Conservation (phyloP, 176 grass and related monocot genomes). For the Puccinellia tenuiflora region DNA sequence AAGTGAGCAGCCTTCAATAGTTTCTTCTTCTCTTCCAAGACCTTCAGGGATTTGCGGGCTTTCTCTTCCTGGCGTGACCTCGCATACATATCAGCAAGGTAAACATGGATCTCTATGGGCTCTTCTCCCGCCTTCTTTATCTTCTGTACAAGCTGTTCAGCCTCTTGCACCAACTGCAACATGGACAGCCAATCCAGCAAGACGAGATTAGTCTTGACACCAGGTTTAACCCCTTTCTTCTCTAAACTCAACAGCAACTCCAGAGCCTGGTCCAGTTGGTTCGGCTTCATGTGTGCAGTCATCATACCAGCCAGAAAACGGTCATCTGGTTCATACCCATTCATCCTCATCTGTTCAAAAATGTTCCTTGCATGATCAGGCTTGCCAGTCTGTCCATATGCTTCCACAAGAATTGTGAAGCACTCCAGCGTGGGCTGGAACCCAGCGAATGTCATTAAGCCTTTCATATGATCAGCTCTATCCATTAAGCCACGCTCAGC, state of each 20-base stretch:
- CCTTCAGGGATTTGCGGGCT: constrained; percentile 58
- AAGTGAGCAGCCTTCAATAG: constrained; percentile 58
- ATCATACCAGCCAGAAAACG: constrained; percentile 60
- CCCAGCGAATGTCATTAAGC: constrained; percentile 22
- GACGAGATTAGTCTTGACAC: constrained; percentile 47
- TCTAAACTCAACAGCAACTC: constrained; percentile 62
- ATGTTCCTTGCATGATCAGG: background rate
- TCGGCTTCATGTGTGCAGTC: constrained; percentile 42
- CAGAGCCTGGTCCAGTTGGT: constrained; percentile 63
- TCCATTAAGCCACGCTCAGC: constrained; percentile 27
- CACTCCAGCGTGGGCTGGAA: constrained; percentile 35
- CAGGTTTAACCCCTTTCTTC: constrained; percentile 64
- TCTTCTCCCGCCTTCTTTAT: constrained; percentile 54
- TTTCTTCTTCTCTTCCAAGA: constrained; percentile 68
- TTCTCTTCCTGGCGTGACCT: constrained; percentile 45
- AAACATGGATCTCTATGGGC: constrained; percentile 66
- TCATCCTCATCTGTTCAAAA: constrained; percentile 51
- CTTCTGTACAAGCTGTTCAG: constrained; percentile 51
- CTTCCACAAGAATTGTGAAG: constrained; percentile 47
- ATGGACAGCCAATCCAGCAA: constrained; percentile 66
- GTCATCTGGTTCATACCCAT: constrained; percentile 64
- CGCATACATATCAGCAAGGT: constrained; percentile 70
- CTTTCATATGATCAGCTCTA: background rate
- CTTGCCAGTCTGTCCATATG: constrained; percentile 33
- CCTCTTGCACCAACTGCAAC: constrained; percentile 67